Evolutionary conservation across 768 basidiomycete species (phyloP), one percentile per base, ranked within the genome.

Genomic region (Baorangia bicolor): DNA sequence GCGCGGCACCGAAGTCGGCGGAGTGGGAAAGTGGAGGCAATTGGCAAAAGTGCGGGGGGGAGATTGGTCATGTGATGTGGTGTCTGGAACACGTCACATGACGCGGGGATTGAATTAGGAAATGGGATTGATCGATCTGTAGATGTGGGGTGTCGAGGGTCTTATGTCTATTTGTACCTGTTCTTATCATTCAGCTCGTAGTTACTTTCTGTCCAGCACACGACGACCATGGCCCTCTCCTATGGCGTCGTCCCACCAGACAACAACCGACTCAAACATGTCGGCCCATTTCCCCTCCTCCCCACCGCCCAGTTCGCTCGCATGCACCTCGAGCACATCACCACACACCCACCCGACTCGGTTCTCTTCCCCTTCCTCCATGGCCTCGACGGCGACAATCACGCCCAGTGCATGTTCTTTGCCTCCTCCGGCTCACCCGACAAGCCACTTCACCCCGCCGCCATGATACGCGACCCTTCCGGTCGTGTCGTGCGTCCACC

Each of bases 321-420:
- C 20, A 71, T 93, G 48, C 86, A 88, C 53, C 78, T 83, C 63
- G 69, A 75, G n/a, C 82, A 90, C 60, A 75, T 84, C 58, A 77
- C 81, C 55, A 73, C 83, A 2, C 89, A 94, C 70, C 83, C 90
- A 1, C 88, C 88, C 0, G 93, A 96, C 74, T 77, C 79, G 38
- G 80, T 87, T 62, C 82, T 94, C 54, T 96, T 96, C 69, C 93
- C 93, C 1, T 96, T 94, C 74, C 74, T 93, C 16, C 93, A 94
- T 64, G 90, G 92, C 41, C 78, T 94, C 57, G 92, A 94, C 64
- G 87, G 90, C 59, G 80, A 86, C 55, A 92, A 92, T 66, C 72
- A 81, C 16, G 84, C 86, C 0, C 92, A 93, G 74, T 91, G 89
- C 64, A 77, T 80, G 21, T 94, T 94, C 78, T 95, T 95, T 67